Conservation (phyloP, 78 protist species). For the Cavenderia fasciculata region DNA sequence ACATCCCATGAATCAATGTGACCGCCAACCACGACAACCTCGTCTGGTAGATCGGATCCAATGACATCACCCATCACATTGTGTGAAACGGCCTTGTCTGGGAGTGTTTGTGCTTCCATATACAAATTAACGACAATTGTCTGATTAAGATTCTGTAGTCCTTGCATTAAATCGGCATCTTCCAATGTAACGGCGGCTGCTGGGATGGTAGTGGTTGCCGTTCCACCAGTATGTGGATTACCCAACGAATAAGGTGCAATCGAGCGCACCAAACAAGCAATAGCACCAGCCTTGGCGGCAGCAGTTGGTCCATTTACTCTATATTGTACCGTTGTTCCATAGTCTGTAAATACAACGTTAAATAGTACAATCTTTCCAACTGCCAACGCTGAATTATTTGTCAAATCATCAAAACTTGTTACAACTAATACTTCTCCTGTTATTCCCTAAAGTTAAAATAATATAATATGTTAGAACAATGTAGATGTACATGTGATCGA, state of each 20-base stretch:
- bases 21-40: slow-evolving; percentile 85
- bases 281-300: slow-evolving; percentile 81
- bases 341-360: slow-evolving; percentile 64
- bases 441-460: slow-evolving; percentile 32
- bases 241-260: slow-evolving; percentile 82
- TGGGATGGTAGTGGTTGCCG: slow-evolving; percentile 70
- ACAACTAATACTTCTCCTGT: slow-evolving; percentile 77
- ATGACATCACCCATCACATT: slow-evolving; percentile 83
- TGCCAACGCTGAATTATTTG: neutral
- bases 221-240: slow-evolving; percentile 87
- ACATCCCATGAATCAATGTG: slow-evolving; percentile 91
- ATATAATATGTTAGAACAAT: neutral
- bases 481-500: neutral
- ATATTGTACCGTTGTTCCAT: slow-evolving; percentile 47
- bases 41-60: slow-evolving; percentile 81
- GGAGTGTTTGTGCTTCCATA: slow-evolving; percentile 70
- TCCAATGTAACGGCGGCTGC: slow-evolving; percentile 85
- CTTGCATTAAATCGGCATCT: slow-evolving; percentile 85
- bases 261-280: slow-evolving; percentile 81
- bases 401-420: slow-evolving; percentile 58
- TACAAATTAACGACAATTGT: slow-evolving; percentile 29
- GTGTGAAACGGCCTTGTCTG: slow-evolving; percentile 21
- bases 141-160: slow-evolving; percentile 34
- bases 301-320: slow-evolving; percentile 75
- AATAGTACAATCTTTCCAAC: slow-evolving; percentile 84